Evolutionary conservation across 1,284 basidiomycete genomes (phyloP), one percentile per base, ranked within the genome.

Genomic region (Agroathelia rolfsii): DNA sequence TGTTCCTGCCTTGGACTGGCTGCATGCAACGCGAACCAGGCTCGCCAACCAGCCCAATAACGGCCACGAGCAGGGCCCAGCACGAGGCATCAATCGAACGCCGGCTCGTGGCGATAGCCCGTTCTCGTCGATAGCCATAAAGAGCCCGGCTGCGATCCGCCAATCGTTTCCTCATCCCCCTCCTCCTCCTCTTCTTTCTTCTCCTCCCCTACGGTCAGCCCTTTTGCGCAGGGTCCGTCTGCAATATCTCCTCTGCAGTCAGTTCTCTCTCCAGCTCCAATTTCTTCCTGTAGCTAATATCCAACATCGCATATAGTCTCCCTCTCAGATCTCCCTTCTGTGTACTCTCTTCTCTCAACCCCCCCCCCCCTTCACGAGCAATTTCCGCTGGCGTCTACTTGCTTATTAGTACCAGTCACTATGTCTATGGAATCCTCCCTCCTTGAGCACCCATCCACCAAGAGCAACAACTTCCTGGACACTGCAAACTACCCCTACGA

Each of bases 401-500:
- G 44, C 40, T 45, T 49, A n/a, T n/a, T n/a, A n/a, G n/a, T n/a
- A n/a, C n/a, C n/a, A n/a, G 45, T 44, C 45, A 46, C 51, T 34
- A 18, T 45, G 49, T 42, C 43, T 34, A 69, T 68, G 65, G 66
- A 69, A 46, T 59, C 61, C 34, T 62, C 58, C 28, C 59, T 66
- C 41, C 61, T 67, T 53, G 62, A 66, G 54, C 61, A 66, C 59
- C 53, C 58, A 32, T n/a, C n/a, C n/a, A n/a, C n/a, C n/a, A 58
- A 58, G 54, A 56, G 49, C 57, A 52, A 61, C 46, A 49, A 57
- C 52, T 62, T 66, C 51, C 67, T 78, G 55, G 75, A 80, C 47
- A 55, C 59, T 46, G 52, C 72, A 32, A 56, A 55, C 40, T 73
- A 72, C 54, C 59, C 63, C 48, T 74, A 75, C 49, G 59, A 67